A percentile compares a stretch with the other conserved stretches of the same genome.
Evolutionary conservation across 345 rosid genomes (phyloP).

Genomic region (Populus deltoides): DNA sequence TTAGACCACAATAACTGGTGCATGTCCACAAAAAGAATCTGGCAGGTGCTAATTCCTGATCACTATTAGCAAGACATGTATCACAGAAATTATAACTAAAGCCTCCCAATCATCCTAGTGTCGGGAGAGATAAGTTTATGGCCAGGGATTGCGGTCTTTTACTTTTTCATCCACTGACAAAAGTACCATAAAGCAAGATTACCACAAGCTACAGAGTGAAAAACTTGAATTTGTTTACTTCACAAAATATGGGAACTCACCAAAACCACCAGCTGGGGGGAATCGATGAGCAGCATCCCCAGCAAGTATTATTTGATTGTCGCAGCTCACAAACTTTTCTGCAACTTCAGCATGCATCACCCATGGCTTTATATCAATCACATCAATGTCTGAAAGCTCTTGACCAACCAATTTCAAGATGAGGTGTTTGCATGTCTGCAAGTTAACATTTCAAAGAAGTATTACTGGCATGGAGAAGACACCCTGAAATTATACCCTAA

Average conservation of each 20-base stretch:
- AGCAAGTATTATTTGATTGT: conserved; percentile 65
- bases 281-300: conserved; percentile 98
- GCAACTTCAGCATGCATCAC: conserved; percentile 99
- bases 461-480: conserved; percentile 11
- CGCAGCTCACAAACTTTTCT: conserved; percentile 56
- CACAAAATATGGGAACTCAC: conserved; percentile 38
- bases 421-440: conserved; percentile 82
- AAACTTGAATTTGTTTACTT: not conserved
- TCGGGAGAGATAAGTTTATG: not conserved
- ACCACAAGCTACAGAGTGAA: not conserved
- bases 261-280: conserved; percentile 99
- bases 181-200: not conserved
- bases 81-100: not conserved
- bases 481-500: not conserved
- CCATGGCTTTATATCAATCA: conserved; percentile 91
- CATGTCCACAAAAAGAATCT: not conserved
- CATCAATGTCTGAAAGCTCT: conserved; percentile 75
- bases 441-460: conserved; percentile 38
- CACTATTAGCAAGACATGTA: not conserved
- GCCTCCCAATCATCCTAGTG: not conserved
- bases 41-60: not conserved
- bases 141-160: not conserved
- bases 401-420: conserved; percentile 75
- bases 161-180: not conserved
- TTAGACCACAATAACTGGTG: not conserved